Evolutionary conservation across 805 yeast genomes (phyloP).

Genomic region (Lipomyces spencermartinsiae): DNA sequence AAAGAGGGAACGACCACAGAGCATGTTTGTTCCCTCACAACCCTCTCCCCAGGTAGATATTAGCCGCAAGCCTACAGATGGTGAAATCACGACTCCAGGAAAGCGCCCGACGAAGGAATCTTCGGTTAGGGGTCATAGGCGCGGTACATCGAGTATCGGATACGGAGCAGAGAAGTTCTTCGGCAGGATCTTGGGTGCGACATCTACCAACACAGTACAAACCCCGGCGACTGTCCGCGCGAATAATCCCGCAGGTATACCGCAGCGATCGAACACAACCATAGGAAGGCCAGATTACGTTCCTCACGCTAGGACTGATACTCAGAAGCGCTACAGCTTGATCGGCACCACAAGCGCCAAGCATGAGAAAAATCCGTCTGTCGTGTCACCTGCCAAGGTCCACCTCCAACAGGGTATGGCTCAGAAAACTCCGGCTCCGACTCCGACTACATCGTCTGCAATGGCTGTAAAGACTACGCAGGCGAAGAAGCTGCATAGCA

Average conservation of each 20-base stretch:
- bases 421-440: not conserved
- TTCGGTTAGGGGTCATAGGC: conserved; percentile 24
- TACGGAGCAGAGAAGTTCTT: conserved; percentile 35
- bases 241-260: not conserved
- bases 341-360: not conserved
- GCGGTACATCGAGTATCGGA: conserved; percentile 34
- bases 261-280: conserved; percentile 9
- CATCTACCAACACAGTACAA: conserved; percentile 5
- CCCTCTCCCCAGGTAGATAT: not conserved
- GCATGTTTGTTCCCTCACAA: conserved; percentile 21
- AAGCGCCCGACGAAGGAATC: conserved; percentile 6
- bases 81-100: conserved; percentile 13
- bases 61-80: not conserved
- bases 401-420: conserved; percentile 7
- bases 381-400: conserved; percentile 1
- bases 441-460: not conserved
- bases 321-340: conserved; percentile 11
- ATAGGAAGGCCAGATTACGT: conserved; percentile 9
- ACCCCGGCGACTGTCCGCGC: conserved; percentile 8
- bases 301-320: not conserved
- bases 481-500: not conserved
- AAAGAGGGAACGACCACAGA: conserved; percentile 32
- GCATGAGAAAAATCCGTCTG: conserved; percentile 5
- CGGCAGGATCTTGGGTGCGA: conserved; percentile 20
- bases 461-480: conserved; percentile 8